Percentiles rank a stretch among this genome's conserved stretches.
Conservation (phyloP, 305 asterid species). For the Nicotiana rustica region DNA sequence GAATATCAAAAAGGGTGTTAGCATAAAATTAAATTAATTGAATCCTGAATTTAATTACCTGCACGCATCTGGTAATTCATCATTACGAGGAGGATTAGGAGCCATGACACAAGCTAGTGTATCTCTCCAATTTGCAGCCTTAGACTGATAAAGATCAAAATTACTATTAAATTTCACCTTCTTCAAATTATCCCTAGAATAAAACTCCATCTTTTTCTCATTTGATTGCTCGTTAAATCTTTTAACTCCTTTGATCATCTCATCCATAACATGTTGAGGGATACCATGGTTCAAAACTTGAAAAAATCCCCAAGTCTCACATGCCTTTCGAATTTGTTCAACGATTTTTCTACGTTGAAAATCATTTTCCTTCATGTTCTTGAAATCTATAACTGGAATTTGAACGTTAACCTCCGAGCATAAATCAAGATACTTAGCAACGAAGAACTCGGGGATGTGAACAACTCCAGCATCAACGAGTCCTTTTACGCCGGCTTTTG, state of each 20-base stretch:
- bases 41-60: constrained; percentile 33
- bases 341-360: not conserved
- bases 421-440: not conserved
- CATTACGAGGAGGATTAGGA: constrained; percentile 45
- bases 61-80: constrained; percentile 52
- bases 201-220: constrained; percentile 52
- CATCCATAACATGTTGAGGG: constrained; percentile 41
- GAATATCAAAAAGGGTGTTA: not conserved
- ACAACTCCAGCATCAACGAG: constrained; percentile 32
- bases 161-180: constrained; percentile 54
- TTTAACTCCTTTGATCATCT: constrained; percentile 51
- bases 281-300: constrained; percentile 60
- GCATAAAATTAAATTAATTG: not conserved
- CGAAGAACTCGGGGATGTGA: constrained; percentile 15
- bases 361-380: not conserved
- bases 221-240: constrained; percentile 59
- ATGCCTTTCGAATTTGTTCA: constrained; percentile 32
- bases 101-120: constrained; percentile 53
- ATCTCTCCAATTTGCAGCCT: constrained; percentile 62
- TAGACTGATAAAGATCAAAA: constrained; percentile 53
- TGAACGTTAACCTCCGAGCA: not conserved
- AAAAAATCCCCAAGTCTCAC: constrained; percentile 42
- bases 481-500: constrained; percentile 35
- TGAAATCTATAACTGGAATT: constrained; percentile 33
- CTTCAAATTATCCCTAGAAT: constrained; percentile 52